These are phyloP conservation scores for Pleodorina starrii DNA, from an alignment of 139 green algal genomes.

Conservation along the genomic window DNA sequence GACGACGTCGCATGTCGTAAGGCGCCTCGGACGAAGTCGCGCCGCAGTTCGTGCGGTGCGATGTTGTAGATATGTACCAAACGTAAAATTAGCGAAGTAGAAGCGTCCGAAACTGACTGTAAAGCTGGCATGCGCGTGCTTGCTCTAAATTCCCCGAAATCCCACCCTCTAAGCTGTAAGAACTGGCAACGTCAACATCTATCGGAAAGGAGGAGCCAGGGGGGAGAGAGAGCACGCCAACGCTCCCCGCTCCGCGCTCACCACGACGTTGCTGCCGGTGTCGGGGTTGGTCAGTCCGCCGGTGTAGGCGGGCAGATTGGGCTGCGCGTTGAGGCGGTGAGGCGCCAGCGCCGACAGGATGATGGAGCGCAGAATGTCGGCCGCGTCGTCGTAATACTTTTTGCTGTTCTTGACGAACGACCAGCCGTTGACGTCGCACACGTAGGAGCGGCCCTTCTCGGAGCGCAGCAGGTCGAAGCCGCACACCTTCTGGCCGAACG, in stretches of 20 bases:
- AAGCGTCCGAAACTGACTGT: too few species aligned
- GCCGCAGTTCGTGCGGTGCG: too few species aligned
- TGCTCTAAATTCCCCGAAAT: too few species aligned
- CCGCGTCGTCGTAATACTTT: constrained; percentile 97
- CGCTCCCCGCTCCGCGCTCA: neutral
- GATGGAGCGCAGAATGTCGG: constrained; percentile 75
- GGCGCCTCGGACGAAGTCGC: too few species aligned
- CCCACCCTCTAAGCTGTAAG: too few species aligned
- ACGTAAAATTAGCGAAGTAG: too few species aligned
- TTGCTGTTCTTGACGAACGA: constrained; percentile 98
- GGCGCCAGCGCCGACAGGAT: constrained; percentile 84
- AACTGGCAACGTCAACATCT: too few species aligned
- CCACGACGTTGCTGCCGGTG: constrained; percentile 37
- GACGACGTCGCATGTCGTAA: too few species aligned
- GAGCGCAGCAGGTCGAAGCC: constrained; percentile 94
- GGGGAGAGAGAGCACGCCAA: too few species aligned
- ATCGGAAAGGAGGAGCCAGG: too few species aligned
- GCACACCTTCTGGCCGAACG: constrained; percentile 97
- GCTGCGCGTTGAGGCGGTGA: constrained; percentile 72
- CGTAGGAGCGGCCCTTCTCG: constrained; percentile 75
- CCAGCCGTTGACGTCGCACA: constrained; percentile 99
- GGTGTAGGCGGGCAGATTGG: constrained; percentile 38
- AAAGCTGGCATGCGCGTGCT: too few species aligned
- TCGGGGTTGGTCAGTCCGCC: constrained; percentile 35
- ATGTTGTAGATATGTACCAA: too few species aligned